These are phyloP conservation scores for Astrothelium macrocarpum DNA, from an alignment of 495 filamentous ascomycete genomes.

Conservation along the genomic window DNA sequence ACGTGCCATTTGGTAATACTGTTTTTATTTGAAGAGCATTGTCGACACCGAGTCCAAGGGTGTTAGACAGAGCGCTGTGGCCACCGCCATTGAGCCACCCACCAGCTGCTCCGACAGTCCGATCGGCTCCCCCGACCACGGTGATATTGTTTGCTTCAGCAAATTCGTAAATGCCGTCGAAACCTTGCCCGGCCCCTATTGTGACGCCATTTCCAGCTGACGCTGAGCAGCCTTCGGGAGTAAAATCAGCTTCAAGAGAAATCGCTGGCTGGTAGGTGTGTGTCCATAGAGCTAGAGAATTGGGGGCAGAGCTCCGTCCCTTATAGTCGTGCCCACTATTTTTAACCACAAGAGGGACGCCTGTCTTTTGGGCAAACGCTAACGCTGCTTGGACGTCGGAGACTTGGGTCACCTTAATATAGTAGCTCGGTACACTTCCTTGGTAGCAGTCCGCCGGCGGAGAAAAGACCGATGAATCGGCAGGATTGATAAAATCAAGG, in stretches of 20 bases:
- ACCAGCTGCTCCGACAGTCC: conserved; percentile 10
- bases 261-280: conserved; percentile 11
- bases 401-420: conserved; percentile 7
- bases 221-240: conserved; percentile 9
- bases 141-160: conserved; percentile 4
- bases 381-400: conserved; percentile 13
- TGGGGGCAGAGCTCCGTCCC: conserved; percentile 9
- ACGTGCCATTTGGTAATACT: conserved; percentile 15
- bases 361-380: conserved; percentile 6
- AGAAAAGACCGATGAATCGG: too few species aligned
- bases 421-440: conserved; percentile 11
- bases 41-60: conserved; percentile 17
- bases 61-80: conserved; percentile 10
- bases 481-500: conserved; percentile 9
- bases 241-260: background rate
- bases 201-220: conserved; percentile 9
- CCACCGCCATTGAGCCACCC: conserved; percentile 19
- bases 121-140: background rate
- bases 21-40: conserved; percentile 15
- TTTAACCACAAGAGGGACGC: conserved; percentile 9
- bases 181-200: conserved; percentile 12
- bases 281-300: conserved; percentile 11
- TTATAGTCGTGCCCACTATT: conserved; percentile 14
- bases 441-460: conserved; percentile 6
- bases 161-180: conserved; percentile 5